phyloP scores from a whole-genome alignment of 495 filamentous ascomycete species.

The Diplogelasinospora grovesii region DNA sequence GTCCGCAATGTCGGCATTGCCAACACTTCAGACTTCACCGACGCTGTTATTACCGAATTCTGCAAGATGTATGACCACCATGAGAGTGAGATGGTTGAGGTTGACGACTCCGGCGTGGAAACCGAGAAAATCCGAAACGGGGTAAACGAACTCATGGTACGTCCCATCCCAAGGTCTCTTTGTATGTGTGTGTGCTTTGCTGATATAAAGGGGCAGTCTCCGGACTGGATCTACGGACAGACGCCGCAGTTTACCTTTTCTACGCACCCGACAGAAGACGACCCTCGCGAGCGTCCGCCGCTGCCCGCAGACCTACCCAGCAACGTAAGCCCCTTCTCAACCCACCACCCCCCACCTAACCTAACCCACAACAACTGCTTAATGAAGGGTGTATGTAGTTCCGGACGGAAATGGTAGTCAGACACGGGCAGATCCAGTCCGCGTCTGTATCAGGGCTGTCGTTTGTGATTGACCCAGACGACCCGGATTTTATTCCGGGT shows the following conservation, averaged over 20 bases:
- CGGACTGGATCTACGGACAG: constrained; percentile 73
- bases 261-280: constrained; percentile 45
- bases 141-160: constrained; percentile 53
- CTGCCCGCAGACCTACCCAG: constrained; percentile 29
- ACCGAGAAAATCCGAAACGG: constrained; percentile 39
- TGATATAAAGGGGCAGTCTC: constrained; percentile 41
- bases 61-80: constrained; percentile 39
- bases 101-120: constrained; percentile 22
- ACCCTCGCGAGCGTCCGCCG: constrained; percentile 45
- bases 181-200: neutral
- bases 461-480: no score
- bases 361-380: no score
- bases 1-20: constrained; percentile 68
- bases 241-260: constrained; percentile 78
- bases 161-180: neutral
- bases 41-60: constrained; percentile 48
- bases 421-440: no score
- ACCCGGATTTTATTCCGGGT: no score
- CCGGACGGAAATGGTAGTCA: no score
- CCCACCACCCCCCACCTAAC: neutral
- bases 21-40: constrained; percentile 42
- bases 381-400: no score
- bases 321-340: constrained; percentile 10
- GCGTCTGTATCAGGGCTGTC: no score
- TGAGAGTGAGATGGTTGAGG: constrained; percentile 32